A percentile compares a stretch with the other conserved stretches of the same genome.
Evolutionary conservation across 495 filamentous ascomycete genomes (phyloP).

Genomic region (Jackrogersella multiformis): DNA sequence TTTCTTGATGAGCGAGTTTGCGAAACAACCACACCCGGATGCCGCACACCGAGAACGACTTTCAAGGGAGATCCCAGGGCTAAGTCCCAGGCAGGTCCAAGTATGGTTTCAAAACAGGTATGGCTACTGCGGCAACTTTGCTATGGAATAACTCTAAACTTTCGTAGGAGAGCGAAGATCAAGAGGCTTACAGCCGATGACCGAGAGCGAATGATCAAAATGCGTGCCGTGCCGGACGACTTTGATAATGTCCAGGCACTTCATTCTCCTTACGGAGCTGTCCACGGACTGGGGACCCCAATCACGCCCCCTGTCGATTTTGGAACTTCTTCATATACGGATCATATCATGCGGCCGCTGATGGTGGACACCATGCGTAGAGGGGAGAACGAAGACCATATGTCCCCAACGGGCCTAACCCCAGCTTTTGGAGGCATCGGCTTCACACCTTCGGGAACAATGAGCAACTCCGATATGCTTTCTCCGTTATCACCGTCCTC

Average conservation of each 20-base stretch:
- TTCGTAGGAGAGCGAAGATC: slow-evolving; percentile 84
- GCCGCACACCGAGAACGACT: slow-evolving; percentile 90
- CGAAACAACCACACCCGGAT: slow-evolving; percentile 93
- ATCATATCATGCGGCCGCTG: slow-evolving; percentile 67
- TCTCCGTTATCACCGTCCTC: slow-evolving; percentile 63
- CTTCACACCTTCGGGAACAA: slow-evolving; percentile 61
- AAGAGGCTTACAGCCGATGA: slow-evolving; percentile 94
- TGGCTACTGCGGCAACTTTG: slow-evolving; percentile 40
- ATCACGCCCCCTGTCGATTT: slow-evolving; percentile 67
- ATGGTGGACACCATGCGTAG: slow-evolving; percentile 69
- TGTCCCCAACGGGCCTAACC: slow-evolving; percentile 69
- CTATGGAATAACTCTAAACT: slow-evolving; percentile 43
- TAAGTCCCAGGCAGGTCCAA: slow-evolving; percentile 94
- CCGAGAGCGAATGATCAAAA: slow-evolving; percentile 92
- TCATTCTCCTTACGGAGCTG: slow-evolving; percentile 75
- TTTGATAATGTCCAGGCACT: slow-evolving; percentile 93
- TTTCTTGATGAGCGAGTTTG: slow-evolving; percentile 97
- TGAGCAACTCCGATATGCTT: slow-evolving; percentile 61
- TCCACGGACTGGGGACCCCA: slow-evolving; percentile 63
- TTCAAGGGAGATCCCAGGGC: slow-evolving; percentile 89
- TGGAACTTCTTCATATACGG: slow-evolving; percentile 57
- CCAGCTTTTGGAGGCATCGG: slow-evolving; percentile 69
- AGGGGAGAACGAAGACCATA: slow-evolving; percentile 63
- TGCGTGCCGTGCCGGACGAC: slow-evolving; percentile 87
- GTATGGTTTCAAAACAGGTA: slow-evolving; percentile 99